Evolutionary conservation across 2,329 filamentous ascomycete species (phyloP).

Genomic region (Pseudogymnoascus pannorum): DNA sequence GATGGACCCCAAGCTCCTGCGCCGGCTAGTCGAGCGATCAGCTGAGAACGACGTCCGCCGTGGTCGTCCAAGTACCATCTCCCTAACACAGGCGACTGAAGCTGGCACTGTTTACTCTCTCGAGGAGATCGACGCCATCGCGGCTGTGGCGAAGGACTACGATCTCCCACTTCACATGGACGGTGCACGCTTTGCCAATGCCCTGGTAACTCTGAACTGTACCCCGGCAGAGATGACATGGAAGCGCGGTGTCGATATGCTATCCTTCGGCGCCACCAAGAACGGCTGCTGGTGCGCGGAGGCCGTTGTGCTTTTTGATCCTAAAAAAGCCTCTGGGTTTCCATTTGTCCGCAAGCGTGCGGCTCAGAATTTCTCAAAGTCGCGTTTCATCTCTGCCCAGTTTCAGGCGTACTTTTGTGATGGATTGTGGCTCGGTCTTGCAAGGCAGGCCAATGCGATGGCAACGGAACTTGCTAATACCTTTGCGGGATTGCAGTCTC

Average conservation of each 20-base stretch:
- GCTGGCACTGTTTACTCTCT: background rate
- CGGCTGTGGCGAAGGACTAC: background rate
- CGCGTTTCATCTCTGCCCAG: background rate
- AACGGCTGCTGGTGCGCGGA: background rate
- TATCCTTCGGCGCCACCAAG: background rate
- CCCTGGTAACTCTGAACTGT: background rate
- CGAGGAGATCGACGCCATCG: background rate
- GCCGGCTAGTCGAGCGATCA: background rate
- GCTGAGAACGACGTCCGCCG: background rate
- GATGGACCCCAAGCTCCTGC: background rate
- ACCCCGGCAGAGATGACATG: background rate
- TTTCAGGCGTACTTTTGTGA: background rate
- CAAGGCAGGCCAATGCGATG: background rate
- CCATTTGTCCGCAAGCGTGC: constrained; percentile 1
- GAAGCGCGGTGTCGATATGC: background rate
- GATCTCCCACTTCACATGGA: background rate
- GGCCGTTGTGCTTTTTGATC: background rate
- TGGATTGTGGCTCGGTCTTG: background rate
- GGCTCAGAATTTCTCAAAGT: background rate
- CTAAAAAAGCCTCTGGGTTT: background rate
- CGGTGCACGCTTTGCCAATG: background rate
- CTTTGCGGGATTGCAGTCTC: background rate
- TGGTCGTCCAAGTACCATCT: background rate
- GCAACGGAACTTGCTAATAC: background rate
- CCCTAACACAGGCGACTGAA: background rate